Percentiles rank a stretch among this genome's conserved stretches.
phyloP scores from a whole-genome alignment of 73 alveolate genomes.

The Paramecium pentaurelia region DNA sequence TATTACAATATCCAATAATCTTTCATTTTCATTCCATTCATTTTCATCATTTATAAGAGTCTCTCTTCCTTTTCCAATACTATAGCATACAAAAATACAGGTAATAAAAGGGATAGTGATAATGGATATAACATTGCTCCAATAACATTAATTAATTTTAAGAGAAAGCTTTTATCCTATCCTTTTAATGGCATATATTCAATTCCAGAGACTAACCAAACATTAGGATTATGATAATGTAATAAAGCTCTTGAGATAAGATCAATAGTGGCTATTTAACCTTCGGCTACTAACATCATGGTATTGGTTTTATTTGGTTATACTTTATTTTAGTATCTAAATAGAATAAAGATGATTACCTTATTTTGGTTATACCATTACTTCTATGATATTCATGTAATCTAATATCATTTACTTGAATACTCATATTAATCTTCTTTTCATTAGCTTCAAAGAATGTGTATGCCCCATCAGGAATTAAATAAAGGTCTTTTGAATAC shows the following conservation, averaged over 20 bases:
- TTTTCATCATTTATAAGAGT: slow-evolving; percentile 94
- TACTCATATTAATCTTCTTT: slow-evolving; percentile 69
- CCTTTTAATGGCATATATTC: slow-evolving; percentile 90
- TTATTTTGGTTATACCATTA: slow-evolving; percentile 85
- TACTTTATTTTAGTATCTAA: slow-evolving; percentile 72
- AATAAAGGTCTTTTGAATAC: neutral
- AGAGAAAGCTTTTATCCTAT: slow-evolving; percentile 78
- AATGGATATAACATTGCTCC: slow-evolving; percentile 91
- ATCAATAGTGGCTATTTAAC: slow-evolving; percentile 71
- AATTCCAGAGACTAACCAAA: slow-evolving; percentile 79
- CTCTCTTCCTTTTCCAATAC: slow-evolving; percentile 97
- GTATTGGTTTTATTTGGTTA: slow-evolving; percentile 18
- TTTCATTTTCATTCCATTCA: slow-evolving; percentile 95
- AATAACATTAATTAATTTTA: slow-evolving; percentile 79
- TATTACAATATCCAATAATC: slow-evolving; percentile 91
- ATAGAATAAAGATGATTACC: neutral
- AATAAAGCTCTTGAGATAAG: slow-evolving; percentile 87
- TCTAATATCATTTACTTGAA: slow-evolving; percentile 89
- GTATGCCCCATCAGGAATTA: slow-evolving; percentile 96
- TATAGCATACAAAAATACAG: slow-evolving; percentile 91
- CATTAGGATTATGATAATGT: slow-evolving; percentile 76
- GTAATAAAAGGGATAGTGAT: slow-evolving; percentile 85
- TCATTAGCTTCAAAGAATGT: slow-evolving; percentile 76
- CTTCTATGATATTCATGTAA: slow-evolving; percentile 91
- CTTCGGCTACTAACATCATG: slow-evolving; percentile 74